phyloP scores from a whole-genome alignment of 1,139 yeast species.

The Taphrina betulina region DNA sequence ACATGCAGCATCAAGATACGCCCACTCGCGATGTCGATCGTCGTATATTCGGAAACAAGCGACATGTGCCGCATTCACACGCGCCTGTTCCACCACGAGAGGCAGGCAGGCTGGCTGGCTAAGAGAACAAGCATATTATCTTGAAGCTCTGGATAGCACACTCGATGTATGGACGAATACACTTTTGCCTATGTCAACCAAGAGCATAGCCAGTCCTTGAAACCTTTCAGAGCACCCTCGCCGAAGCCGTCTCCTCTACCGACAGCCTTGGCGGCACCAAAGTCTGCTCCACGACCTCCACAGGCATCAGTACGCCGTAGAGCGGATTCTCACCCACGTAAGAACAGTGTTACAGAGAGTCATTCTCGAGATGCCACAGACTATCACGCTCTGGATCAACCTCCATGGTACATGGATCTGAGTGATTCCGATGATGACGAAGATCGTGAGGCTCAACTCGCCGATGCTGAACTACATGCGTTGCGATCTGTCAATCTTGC shows the following conservation, averaged over 20 bases:
- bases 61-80: too few species aligned
- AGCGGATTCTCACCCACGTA: background rate
- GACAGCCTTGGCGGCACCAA: background rate
- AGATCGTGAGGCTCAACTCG: background rate
- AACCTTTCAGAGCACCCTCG: conserved; percentile 1
- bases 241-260: conserved; percentile 2
- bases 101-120: too few species aligned
- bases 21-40: too few species aligned
- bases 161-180: conserved; percentile 25
- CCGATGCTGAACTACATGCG: background rate
- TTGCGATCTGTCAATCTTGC: conserved; percentile 36
- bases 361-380: conserved; percentile 6
- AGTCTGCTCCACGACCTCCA: conserved; percentile 8
- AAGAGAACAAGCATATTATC: too few species aligned
- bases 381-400: background rate
- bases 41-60: too few species aligned
- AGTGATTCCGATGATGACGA: background rate
- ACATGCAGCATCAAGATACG: too few species aligned
- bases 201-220: background rate
- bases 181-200: conserved; percentile 21
- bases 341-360: background rate
- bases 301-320: conserved; percentile 3
- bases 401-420: conserved; percentile 2
- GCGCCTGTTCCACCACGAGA: too few species aligned
- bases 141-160: background rate